Percentiles rank a stretch among this genome's conserved stretches.
Evolutionary conservation across 768 basidiomycete species (phyloP).

Genomic region (Russula abietina): DNA sequence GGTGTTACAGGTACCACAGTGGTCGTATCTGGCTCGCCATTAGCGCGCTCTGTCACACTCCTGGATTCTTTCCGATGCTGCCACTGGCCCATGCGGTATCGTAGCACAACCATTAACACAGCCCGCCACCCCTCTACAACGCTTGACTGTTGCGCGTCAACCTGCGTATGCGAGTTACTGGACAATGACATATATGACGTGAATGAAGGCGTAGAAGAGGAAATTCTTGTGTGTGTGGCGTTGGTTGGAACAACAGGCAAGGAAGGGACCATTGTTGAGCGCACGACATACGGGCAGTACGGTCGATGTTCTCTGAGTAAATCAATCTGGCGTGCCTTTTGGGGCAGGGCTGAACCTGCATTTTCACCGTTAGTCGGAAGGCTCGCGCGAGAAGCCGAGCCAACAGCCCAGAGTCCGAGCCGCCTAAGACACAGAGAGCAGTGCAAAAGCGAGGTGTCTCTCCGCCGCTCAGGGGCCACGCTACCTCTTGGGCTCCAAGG

Average conservation of each 20-base stretch:
- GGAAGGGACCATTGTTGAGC: conserved; percentile 59
- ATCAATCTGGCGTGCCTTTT: conserved; percentile 51
- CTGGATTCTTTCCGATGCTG: conserved; percentile 36
- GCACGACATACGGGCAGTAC: conserved; percentile 79
- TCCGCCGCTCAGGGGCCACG: conserved; percentile 27
- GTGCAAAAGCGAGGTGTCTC: conserved; percentile 20
- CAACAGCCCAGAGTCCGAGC: conserved; percentile 22
- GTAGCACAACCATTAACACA: conserved; percentile 58
- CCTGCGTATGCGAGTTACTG: conserved; percentile 32
- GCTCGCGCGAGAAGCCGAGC: conserved; percentile 19
- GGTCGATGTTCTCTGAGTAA: conserved; percentile 76
- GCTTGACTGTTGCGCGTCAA: conserved; percentile 29
- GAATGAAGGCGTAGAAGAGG: conserved; percentile 28
- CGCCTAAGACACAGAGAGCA: conserved; percentile 23
- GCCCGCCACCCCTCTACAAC: conserved; percentile 76
- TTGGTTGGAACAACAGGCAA: conserved; percentile 33
- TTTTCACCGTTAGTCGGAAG: conserved; percentile 6
- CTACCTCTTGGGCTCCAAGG: conserved; percentile 21
- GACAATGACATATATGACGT: conserved; percentile 26
- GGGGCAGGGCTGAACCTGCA: conserved; percentile 23
- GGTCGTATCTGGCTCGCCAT: conserved; percentile 7
- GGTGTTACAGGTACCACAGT: conserved; percentile 26
- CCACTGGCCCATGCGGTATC: conserved; percentile 59
- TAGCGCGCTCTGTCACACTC: background rate
- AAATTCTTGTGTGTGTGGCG: conserved; percentile 9